Evolutionary conservation across 2,329 filamentous ascomycete species (phyloP).

Genomic region (Teratosphaeria gauchensis): DNA sequence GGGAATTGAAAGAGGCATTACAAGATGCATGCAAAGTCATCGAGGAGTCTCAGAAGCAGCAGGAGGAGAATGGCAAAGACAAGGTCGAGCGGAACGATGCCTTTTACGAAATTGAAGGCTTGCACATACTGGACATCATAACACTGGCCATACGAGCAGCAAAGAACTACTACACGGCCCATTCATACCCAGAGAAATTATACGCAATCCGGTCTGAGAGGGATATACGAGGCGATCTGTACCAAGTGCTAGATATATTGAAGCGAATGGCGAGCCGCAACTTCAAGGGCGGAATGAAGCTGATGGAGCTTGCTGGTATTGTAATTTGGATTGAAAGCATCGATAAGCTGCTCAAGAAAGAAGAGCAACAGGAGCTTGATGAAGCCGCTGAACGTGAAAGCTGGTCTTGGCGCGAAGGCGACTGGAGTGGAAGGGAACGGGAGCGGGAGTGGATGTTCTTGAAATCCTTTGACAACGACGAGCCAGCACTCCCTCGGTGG

Average conservation of each 20-base stretch:
- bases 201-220: conserved; percentile 83
- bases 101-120: conserved; percentile 80
- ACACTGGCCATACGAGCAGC: conserved; percentile 93
- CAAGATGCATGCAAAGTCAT: conserved; percentile 60
- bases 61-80: conserved; percentile 6
- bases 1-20: conserved; percentile 57
- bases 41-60: conserved; percentile 41
- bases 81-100: conserved; percentile 42
- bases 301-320: conserved; percentile 69
- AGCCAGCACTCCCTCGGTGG: conserved; percentile 60
- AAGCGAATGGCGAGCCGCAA: conserved; percentile 84
- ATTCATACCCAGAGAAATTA: conserved; percentile 75
- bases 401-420: conserved; percentile 71
- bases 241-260: conserved; percentile 79
- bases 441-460: conserved; percentile 77
- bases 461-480: conserved; percentile 57
- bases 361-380: conserved; percentile 65
- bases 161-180: conserved; percentile 91
- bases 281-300: conserved; percentile 72
- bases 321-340: conserved; percentile 71
- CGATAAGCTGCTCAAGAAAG: conserved; percentile 62
- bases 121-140: conserved; percentile 84
- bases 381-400: conserved; percentile 59
- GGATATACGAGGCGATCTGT: conserved; percentile 70
- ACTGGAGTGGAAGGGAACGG: conserved; percentile 63